Base-by-base conservation (phyloP, 805 yeast genomes). In the Monosporozyma yasuniensis region DNA sequence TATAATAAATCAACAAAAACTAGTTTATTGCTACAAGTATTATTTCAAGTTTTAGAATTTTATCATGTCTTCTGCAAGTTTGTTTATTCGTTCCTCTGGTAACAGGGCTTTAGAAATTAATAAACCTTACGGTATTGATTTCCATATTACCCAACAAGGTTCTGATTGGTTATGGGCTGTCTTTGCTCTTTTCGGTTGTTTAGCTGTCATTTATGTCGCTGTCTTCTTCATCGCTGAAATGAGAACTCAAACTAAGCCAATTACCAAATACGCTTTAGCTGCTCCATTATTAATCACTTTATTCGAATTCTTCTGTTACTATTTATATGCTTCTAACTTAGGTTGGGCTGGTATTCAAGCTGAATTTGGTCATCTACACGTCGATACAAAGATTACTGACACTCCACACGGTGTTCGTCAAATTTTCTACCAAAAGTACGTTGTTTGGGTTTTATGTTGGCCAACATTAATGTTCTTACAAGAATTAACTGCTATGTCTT, bases 101-200 rank as follows among this genome's bases (percentile, higher is more conserved):
- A 74, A 75, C 53, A 56, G 72, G 46, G 80, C 77, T 35, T 58
- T 77, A 18, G 51, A 56, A 4, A 55, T 74, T 48, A 80, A 80
- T 57, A 74, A 76, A 9, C 69, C 75, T 50, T 56, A 68, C 5
- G 65, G 63, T 30, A 67, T 72, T 37, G 84, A 79, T 54, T 74
- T 81, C 61, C 77, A 76, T 50, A 51, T 82, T 28, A 80, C 84
- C 6, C 51, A 59, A 11, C 78, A 79, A 61, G 87, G 87, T 64
- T 79, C 85, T 9, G 79, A 78, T 63, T 81, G 85, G 86, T 72
- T 77, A 55, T 82, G 84, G 84, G 73, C 87, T 2, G 82, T 71
- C 19, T 80, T 81, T 61, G 62, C 74, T 35, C 52, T 78, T 14
- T 75, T 77, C 58, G 65, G 69, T 30, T 49, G 72, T 1, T 58